Evolutionary conservation across 495 filamentous ascomycete species (phyloP).

Genomic region (Entonaema liquescens): DNA sequence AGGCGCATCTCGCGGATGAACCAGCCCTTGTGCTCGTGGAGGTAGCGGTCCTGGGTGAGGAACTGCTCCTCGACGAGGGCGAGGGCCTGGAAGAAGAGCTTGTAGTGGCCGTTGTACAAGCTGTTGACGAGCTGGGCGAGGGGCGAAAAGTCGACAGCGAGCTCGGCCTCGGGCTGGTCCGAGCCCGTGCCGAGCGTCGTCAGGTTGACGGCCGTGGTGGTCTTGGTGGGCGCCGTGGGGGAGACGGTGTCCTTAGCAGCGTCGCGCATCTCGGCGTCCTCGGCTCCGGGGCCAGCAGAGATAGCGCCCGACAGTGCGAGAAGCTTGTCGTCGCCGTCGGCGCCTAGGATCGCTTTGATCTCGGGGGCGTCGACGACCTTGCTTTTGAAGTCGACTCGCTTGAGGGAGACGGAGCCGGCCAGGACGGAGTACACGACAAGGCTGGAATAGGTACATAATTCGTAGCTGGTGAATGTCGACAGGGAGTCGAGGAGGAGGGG

Average conservation of each 20-base stretch:
- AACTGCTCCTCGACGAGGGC: slow-evolving; percentile 94
- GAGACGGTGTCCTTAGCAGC: slow-evolving; percentile 51
- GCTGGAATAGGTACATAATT: slow-evolving; percentile 93
- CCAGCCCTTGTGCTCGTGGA: slow-evolving; percentile 93
- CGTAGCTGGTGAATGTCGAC: slow-evolving; percentile 98
- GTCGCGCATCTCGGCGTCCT: slow-evolving; percentile 83
- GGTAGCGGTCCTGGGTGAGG: slow-evolving; percentile 89
- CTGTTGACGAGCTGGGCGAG: slow-evolving; percentile 88
- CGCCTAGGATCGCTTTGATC: slow-evolving; percentile 92
- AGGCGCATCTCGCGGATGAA: slow-evolving; percentile 98
- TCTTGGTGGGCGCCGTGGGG: slow-evolving; percentile 62
- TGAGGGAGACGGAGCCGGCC: slow-evolving; percentile 90
- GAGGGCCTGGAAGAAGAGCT: slow-evolving; percentile 88
- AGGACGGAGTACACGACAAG: slow-evolving; percentile 96
- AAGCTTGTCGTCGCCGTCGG: slow-evolving; percentile 81
- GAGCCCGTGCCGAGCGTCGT: slow-evolving; percentile 76
- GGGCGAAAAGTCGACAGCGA: slow-evolving; percentile 78
- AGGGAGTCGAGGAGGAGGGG: slow-evolving; percentile 94
- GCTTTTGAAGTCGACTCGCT: slow-evolving; percentile 97
- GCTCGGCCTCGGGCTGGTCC: slow-evolving; percentile 78
- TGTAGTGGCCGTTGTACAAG: slow-evolving; percentile 92
- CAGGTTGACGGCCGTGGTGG: slow-evolving; percentile 79
- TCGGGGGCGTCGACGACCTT: slow-evolving; percentile 98
- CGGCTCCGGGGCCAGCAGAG: slow-evolving; percentile 78
- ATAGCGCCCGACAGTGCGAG: slow-evolving; percentile 78